Evolutionary conservation across 495 filamentous ascomycete species (phyloP), one percentile per base, ranked within the genome.

Genomic region (Hyphodiscus hymeniophilus): DNA sequence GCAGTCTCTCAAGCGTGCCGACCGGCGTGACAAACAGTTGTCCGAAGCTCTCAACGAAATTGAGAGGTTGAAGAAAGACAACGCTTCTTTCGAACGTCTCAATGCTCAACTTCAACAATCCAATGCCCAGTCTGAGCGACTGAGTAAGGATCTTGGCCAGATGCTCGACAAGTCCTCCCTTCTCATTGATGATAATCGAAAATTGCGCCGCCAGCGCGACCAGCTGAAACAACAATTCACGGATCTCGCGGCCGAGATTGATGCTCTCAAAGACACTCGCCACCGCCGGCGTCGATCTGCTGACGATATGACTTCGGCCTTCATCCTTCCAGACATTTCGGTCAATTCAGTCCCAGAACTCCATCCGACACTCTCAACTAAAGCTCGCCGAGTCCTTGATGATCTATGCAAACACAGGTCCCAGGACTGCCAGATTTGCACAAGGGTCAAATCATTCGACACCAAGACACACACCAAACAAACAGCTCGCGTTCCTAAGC

Each of bases 291-390:
- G 47, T 28, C 49, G 57, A 10, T 56, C 49, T 12, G 16, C 38
- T 0, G 57, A 66, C 22, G 80, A 85, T 46, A 82, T 88, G 81
- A 90, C 87, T 0, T 90, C 86, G n/a, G 85, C 82, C 10, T 87
- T 89, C 61, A 82, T 85, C 46, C 57, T 85, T 18, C 80, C 81
- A 21, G 82, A 87, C 49, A 83, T 85, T 52, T 16, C 41, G 6
- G 13, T 22, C 10, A 31, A 83, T 78, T 60, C 38, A 30, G 23
- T 35, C 11, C 31, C 33, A 26, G 36, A 42, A 24, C 33, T 55
- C 7, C 52, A 42, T 32, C 52, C 52, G 11, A 36, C 38, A 3
- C 45, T 59, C 17, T 54, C 54, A 15, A 31, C 32, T 18, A 33
- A 45, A 11, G 52, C 60, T 45, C 45, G 46, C 12, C 41, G 45